Evolutionary conservation across 1,284 basidiomycete genomes (phyloP), one percentile per base, ranked within the genome.

Genomic region (Fomitopsis schrenkii): DNA sequence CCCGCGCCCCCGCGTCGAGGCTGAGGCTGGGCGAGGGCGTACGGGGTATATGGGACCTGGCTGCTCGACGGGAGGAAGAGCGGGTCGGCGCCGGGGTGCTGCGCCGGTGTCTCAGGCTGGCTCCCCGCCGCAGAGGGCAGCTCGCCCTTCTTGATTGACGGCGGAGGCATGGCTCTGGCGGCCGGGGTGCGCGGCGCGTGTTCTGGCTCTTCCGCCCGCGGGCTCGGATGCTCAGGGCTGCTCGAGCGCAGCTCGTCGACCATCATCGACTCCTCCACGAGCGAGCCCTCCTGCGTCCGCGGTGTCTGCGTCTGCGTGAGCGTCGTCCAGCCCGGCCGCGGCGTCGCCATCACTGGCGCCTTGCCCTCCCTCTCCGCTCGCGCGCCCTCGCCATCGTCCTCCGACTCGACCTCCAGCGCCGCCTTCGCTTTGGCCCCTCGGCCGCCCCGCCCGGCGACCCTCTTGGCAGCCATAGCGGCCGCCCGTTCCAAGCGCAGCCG

Each of bases 201-300:
- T 33, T 8, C 35, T 12, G 53, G 50, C 55, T 54, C 42, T 59
- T 59, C 5, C 63, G 59, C 50, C 22, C 36, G 59, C n/a, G 62
- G 59, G 5, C 57, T 36, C 30, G 35, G 50, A 41, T 40, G 58
- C 22, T 46, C 55, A 5, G 76, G 72, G 56, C 76, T 78, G 59
- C 77, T 79, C 9, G 78, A 70, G 52, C 66, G 68, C 17, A 79
- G 64, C 66, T 81, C 76, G 59, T 82, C 80, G 50, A 75, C 8
- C 62, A 67, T 70, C 5, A 70, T 60, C 14, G 72, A 68, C 15
- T 69, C 67, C 58, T 70, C 68, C 15, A 62, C 62, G 10, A 64
- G 54, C 7, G 67, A 64, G 42, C 50, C 30, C 17, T 54, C 52
- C 35, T 53, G 50, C 8, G 50, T 53, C 36, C 36, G 50, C 50